Evolutionary conservation across 495 filamentous ascomycete species (phyloP).

Genomic region (Hypomontagnella monticulosa): DNA sequence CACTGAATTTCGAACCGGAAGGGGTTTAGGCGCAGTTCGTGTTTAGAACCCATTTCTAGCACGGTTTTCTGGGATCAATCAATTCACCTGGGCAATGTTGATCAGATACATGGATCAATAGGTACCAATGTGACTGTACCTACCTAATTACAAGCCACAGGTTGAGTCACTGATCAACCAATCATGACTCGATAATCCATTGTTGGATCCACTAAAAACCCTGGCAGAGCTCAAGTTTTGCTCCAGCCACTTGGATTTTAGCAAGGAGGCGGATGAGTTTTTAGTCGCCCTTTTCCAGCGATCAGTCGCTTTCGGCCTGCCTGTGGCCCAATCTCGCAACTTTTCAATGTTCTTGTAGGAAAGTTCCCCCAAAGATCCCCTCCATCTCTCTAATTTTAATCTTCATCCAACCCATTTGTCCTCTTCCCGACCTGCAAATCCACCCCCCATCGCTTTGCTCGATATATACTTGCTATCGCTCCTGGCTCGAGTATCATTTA

Average conservation of each 20-base stretch:
- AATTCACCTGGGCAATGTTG: too few relatives aligned
- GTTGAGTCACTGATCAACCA: constrained; percentile 16
- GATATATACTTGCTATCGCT: constrained; percentile 35
- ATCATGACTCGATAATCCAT: constrained; percentile 4
- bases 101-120: too few relatives aligned
- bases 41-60: constrained; percentile 10
- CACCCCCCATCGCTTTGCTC: constrained; percentile 15
- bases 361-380: constrained; percentile 29
- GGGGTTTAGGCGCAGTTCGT: constrained; percentile 4
- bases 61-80: neutral
- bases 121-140: neutral
- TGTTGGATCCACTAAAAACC: constrained; percentile 13
- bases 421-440: constrained; percentile 35
- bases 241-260: constrained; percentile 44
- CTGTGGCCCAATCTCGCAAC: constrained; percentile 34
- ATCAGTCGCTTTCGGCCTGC: constrained; percentile 40
- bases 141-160: constrained; percentile 34
- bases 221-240: constrained; percentile 18
- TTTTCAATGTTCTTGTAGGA: constrained; percentile 34
- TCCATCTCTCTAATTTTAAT: constrained; percentile 38
- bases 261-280: constrained; percentile 31
- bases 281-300: constrained; percentile 31
- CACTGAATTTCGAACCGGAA: constrained; percentile 10
- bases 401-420: constrained; percentile 40
- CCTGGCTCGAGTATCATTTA: constrained; percentile 4